Evolutionary conservation across 164 flowering plant species (phyloP).

Genomic region (Protea cynaroides): DNA sequence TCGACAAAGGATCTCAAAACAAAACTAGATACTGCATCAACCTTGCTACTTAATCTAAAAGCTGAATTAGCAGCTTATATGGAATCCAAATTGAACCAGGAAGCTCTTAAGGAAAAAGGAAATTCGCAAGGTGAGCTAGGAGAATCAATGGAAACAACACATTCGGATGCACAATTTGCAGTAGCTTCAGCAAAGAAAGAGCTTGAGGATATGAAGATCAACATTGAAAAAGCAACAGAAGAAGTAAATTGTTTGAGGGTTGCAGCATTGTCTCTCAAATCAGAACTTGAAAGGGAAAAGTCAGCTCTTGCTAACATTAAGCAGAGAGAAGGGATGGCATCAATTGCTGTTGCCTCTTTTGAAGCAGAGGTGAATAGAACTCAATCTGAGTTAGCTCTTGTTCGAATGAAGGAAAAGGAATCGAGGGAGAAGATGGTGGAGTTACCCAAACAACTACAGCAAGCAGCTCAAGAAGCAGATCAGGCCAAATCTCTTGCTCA

Average conservation of each 20-base stretch:
- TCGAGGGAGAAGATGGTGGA: conserved; percentile 65
- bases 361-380: conserved; percentile 70
- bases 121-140: conserved; percentile 11
- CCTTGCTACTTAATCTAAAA: conserved; percentile 51
- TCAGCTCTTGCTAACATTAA: conserved; percentile 48
- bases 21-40: conserved; percentile 61
- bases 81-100: conserved; percentile 57
- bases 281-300: conserved; percentile 68
- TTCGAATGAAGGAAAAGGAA: conserved; percentile 70
- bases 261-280: conserved; percentile 58
- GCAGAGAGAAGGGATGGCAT: conserved; percentile 91
- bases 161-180: conserved; percentile 42
- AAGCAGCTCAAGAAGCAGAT: conserved; percentile 72
- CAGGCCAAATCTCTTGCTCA: conserved; percentile 51
- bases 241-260: conserved; percentile 64
- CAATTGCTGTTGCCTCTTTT: conserved; percentile 68
- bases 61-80: conserved; percentile 72
- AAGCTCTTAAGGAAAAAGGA: conserved; percentile 22
- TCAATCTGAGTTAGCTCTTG: conserved; percentile 44
- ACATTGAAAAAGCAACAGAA: conserved; percentile 60
- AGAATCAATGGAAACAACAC: conserved; percentile 34
- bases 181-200: conserved; percentile 61
- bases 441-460: conserved; percentile 67
- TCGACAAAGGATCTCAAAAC: conserved; percentile 53
- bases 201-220: conserved; percentile 72